These are phyloP conservation scores for Pelargonium myrrhifolium DNA, from an alignment of 441 rosid genomes.

Conservation along the genomic window DNA sequence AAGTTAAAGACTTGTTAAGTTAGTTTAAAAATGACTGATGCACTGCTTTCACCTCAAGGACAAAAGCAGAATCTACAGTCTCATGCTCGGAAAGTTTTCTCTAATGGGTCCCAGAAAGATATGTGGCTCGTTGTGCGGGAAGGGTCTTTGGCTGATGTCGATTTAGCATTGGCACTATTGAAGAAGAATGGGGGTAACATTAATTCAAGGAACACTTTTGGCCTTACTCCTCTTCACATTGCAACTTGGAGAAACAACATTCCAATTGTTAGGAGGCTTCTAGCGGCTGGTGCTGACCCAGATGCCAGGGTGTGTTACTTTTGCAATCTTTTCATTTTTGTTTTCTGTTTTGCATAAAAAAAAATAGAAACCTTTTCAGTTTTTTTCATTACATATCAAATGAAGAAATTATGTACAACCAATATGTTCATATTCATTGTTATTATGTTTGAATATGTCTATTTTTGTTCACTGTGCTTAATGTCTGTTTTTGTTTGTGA, in stretches of 20 bases:
- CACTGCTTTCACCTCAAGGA: conserved; percentile 50
- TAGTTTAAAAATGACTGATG: conserved; percentile 38
- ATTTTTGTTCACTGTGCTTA: too few species aligned
- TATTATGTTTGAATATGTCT: too few species aligned
- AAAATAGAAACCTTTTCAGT: not conserved
- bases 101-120: conserved; percentile 49
- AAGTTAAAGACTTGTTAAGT: conserved; percentile 12
- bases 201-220: conserved; percentile 66
- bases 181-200: conserved; percentile 84
- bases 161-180: conserved; percentile 47
- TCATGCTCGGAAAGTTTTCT: conserved; percentile 40
- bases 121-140: conserved; percentile 68
- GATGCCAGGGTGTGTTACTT: conserved; percentile 76
- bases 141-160: conserved; percentile 85
- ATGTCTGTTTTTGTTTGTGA: too few species aligned
- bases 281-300: conserved; percentile 93
- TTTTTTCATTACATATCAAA: not conserved
- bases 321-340: conserved; percentile 8
- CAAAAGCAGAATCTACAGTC: conserved; percentile 49
- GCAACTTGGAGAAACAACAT: conserved; percentile 96
- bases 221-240: conserved; percentile 82
- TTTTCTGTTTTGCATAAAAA: conserved; percentile 12
- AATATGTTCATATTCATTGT: too few species aligned
- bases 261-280: conserved; percentile 84
- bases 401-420: too few species aligned